Conservation (phyloP, 192 early-diverging fungal genomes). For the Podila verticillata region DNA sequence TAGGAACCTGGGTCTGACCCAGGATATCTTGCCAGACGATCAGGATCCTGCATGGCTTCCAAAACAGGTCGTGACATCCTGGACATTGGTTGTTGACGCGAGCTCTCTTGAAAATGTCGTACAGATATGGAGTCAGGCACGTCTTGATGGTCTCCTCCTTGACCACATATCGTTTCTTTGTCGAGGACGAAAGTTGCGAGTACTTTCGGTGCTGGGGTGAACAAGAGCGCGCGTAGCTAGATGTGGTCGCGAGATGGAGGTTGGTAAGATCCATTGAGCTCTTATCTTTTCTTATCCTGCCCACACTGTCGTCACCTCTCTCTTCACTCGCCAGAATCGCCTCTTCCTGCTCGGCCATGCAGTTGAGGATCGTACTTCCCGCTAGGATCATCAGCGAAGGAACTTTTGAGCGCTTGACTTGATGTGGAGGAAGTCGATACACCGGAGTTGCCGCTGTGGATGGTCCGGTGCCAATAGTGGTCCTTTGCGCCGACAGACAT, state of each 20-base stretch:
- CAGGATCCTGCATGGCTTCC: constrained; percentile 34
- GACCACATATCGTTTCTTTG: constrained; percentile 2
- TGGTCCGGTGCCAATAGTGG: not conserved
- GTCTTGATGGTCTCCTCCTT: constrained; percentile 27
- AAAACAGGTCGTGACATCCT: constrained; percentile 27
- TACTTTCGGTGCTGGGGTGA: not conserved
- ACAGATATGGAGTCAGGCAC: constrained; percentile 36
- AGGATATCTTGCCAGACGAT: constrained; percentile 40
- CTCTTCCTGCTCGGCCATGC: constrained; percentile 7
- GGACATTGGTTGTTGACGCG: constrained; percentile 23
- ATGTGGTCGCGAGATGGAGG: too few species aligned
- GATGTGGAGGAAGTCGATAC: constrained; percentile 5
- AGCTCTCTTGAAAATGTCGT: constrained; percentile 23
- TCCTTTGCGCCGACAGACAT: not conserved
- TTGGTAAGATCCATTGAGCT: constrained; percentile 7
- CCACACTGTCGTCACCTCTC: not conserved
- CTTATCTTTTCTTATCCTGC: constrained; percentile 30
- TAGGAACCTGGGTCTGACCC: constrained; percentile 26
- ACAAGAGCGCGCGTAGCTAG: too few species aligned
- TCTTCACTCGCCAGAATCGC: too few species aligned
- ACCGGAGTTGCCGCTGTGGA: not conserved
- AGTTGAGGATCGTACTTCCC: constrained; percentile 25
- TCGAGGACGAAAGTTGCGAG: not conserved
- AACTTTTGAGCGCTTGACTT: constrained; percentile 17
- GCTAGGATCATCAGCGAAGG: constrained; percentile 26